Percentiles rank a stretch among this genome's conserved stretches.
Conservation (phyloP, 1,139 yeast genomes). For the Yamadazyma siamensis region DNA sequence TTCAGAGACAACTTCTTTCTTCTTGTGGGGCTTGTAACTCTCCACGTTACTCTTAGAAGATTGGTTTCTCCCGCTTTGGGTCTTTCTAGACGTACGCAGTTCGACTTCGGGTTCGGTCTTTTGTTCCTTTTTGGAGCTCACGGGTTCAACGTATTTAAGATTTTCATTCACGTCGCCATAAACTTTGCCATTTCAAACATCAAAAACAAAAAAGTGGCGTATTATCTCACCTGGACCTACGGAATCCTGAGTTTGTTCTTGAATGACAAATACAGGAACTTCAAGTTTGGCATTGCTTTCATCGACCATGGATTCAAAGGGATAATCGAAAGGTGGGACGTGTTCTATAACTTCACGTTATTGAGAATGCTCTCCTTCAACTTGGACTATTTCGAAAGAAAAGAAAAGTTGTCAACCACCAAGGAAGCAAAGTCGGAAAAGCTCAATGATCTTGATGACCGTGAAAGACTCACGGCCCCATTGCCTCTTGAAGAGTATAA, state of each 20-base stretch:
- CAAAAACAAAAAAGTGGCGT: constrained; percentile 27
- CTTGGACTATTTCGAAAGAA: constrained; percentile 64
- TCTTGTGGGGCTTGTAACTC: constrained; percentile 48
- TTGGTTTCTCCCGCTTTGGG: constrained; percentile 18
- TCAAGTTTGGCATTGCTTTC: constrained; percentile 48
- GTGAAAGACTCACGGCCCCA: constrained; percentile 66
- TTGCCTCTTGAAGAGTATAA: constrained; percentile 60
- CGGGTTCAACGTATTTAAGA: constrained; percentile 68
- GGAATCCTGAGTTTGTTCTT: constrained; percentile 74
- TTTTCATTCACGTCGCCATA: constrained; percentile 53
- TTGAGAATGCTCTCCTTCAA: constrained; percentile 81
- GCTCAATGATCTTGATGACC: constrained; percentile 46
- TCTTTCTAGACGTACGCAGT: constrained; percentile 39
- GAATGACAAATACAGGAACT: constrained; percentile 64
- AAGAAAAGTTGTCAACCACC: constrained; percentile 10
- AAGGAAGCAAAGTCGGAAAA: constrained; percentile 12
- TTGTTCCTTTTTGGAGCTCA: constrained; percentile 72
- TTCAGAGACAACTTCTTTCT: constrained; percentile 77
- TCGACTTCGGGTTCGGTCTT: constrained; percentile 72
- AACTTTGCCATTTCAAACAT: constrained; percentile 53
- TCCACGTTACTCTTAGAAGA: constrained; percentile 54
- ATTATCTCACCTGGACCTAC: constrained; percentile 62
- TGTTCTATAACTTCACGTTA: constrained; percentile 85
- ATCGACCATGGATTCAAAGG: constrained; percentile 67
- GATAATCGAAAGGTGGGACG: constrained; percentile 89